A percentile compares a stretch with the other conserved stretches of the same genome.
These are phyloP conservation scores for Zygosaccharomyces siamensis DNA, from an alignment of 805 yeast genomes.

Conservation along the genomic window DNA sequence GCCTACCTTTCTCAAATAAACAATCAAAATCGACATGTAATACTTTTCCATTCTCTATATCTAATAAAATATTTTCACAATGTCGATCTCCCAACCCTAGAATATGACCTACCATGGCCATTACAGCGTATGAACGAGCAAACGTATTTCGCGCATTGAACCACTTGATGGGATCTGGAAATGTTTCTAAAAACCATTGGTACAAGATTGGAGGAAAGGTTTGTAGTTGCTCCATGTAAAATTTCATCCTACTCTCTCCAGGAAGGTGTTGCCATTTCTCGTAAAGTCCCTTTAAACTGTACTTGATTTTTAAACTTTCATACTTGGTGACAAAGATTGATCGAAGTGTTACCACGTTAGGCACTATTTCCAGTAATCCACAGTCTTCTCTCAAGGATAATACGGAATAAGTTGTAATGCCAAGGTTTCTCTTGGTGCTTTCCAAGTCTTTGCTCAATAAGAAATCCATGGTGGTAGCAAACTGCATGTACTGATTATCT, in stretches of 20 bases:
- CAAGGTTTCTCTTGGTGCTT: slow-evolving; percentile 64
- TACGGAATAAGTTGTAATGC: slow-evolving; percentile 80
- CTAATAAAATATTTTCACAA: slow-evolving; percentile 80
- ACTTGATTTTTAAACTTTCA: slow-evolving; percentile 37
- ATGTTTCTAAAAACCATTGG: slow-evolving; percentile 83
- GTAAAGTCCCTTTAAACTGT: slow-evolving; percentile 23
- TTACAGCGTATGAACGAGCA: slow-evolving; percentile 81
- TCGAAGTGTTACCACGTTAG: slow-evolving; percentile 66
- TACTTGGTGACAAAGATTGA: slow-evolving; percentile 49
- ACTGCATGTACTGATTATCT: slow-evolving; percentile 88
- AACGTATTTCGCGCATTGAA: slow-evolving; percentile 69
- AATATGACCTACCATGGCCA: slow-evolving; percentile 95
- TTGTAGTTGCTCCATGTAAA: slow-evolving; percentile 26
- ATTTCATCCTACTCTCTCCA: slow-evolving; percentile 22
- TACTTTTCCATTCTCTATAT: slow-evolving; percentile 68
- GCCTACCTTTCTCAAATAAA: slow-evolving; percentile 76
- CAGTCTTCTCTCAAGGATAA: slow-evolving; percentile 78
- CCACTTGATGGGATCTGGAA: slow-evolving; percentile 89
- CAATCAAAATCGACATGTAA: slow-evolving; percentile 97
- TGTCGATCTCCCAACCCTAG: slow-evolving; percentile 96
- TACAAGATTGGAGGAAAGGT: slow-evolving; percentile 66
- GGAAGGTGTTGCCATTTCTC: slow-evolving; percentile 28
- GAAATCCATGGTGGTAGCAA: slow-evolving; percentile 80
- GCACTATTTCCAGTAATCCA: slow-evolving; percentile 91
- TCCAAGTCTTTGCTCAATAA: slow-evolving; percentile 61